These are phyloP conservation scores for Lindgomyces ingoldianus DNA, from an alignment of 495 filamentous ascomycete species.

Conservation along the genomic window DNA sequence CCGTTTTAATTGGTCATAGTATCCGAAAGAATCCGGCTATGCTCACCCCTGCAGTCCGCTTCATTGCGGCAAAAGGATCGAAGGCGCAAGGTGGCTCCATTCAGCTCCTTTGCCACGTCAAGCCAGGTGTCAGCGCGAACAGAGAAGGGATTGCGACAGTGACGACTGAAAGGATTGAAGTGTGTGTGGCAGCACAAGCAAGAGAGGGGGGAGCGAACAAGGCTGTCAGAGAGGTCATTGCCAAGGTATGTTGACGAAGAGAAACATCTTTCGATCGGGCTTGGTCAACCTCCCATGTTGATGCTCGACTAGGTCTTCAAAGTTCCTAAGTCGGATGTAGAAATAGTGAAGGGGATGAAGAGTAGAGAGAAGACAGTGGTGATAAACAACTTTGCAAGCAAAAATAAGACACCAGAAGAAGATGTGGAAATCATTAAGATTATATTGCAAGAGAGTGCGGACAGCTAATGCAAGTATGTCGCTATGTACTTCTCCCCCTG, in stretches of 20 bases:
- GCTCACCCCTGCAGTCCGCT: constrained; percentile 30
- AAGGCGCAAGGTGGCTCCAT: constrained; percentile 27
- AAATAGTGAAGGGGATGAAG: constrained; percentile 64
- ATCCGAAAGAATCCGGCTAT: constrained; percentile 55
- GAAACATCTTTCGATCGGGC: not conserved
- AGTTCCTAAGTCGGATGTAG: constrained; percentile 63
- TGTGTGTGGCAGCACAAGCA: constrained; percentile 64
- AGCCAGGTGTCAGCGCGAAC: constrained; percentile 62
- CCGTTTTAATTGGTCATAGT: too few relatives aligned
- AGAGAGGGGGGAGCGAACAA: constrained; percentile 68
- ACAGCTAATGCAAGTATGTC: constrained; percentile 7
- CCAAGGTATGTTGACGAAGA: constrained; percentile 51
- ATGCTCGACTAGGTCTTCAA: constrained; percentile 51
- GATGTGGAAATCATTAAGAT: constrained; percentile 29
- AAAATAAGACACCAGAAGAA: constrained; percentile 19
- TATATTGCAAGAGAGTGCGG: constrained; percentile 25
- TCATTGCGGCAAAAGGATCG: constrained; percentile 22
- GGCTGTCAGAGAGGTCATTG: constrained; percentile 63
- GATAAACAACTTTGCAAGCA: constrained; percentile 9
- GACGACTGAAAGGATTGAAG: constrained; percentile 56
- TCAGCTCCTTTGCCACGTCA: constrained; percentile 61
- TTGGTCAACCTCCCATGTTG: not conserved
- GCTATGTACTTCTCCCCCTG: not conserved
- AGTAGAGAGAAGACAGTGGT: constrained; percentile 61
- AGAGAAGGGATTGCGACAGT: constrained; percentile 60